phyloP scores from a whole-genome alignment of 495 filamentous ascomycete species.

The Cryomyces minteri region DNA sequence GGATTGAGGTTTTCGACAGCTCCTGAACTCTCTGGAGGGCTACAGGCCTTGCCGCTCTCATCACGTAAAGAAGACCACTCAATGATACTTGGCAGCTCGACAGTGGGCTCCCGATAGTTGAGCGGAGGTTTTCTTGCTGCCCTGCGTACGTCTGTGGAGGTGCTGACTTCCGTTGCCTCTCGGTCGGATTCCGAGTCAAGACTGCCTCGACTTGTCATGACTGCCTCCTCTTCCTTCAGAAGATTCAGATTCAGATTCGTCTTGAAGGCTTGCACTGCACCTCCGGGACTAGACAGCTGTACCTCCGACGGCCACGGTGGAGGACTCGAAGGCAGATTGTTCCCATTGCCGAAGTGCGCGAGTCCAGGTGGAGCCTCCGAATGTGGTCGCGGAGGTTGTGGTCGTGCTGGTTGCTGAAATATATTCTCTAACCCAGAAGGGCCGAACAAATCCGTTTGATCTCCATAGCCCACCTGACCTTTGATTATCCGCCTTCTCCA shows the following conservation, averaged over 20 bases:
- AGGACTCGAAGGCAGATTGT: constrained; percentile 28
- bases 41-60: not conserved
- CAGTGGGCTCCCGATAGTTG: not conserved
- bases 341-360: constrained; percentile 6
- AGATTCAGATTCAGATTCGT: constrained; percentile 7
- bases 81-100: not conserved
- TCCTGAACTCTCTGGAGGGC: not conserved
- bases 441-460: constrained; percentile 76
- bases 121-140: not conserved
- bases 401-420: constrained; percentile 55
- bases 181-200: not conserved
- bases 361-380: constrained; percentile 11
- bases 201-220: not conserved
- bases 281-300: too few relatives aligned
- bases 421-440: constrained; percentile 80
- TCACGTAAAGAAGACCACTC: not conserved
- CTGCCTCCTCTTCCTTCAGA: too few relatives aligned
- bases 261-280: not conserved
- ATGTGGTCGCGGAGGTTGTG: constrained; percentile 19
- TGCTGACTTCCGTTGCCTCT: not conserved
- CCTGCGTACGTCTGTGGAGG: not conserved
- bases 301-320: constrained; percentile 19
- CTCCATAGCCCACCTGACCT: constrained; percentile 54
- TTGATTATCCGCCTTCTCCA: constrained; percentile 72
- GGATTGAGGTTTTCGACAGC: constrained; percentile 24